phyloP scores from a whole-genome alignment of 805 yeast species.

The Cyberlindnera meyerae region DNA sequence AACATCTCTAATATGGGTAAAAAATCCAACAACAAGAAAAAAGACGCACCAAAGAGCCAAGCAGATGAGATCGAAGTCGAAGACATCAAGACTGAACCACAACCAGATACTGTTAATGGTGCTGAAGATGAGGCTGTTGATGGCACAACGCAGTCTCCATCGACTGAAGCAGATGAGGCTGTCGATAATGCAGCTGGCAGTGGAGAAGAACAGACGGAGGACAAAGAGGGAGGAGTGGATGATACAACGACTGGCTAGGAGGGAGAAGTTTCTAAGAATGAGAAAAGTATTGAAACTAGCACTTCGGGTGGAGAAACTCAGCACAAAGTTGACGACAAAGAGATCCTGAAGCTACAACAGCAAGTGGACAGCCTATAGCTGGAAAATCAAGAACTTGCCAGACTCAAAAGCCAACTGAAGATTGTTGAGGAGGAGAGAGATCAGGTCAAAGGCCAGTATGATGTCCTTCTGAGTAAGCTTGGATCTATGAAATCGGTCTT shows the following conservation, averaged over 20 bases:
- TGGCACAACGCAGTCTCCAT: constrained; percentile 8
- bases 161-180: constrained; percentile 9
- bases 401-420: no score
- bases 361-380: constrained; percentile 12
- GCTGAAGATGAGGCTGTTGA: constrained; percentile 3
- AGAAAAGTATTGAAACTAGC: constrained; percentile 6
- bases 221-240: constrained; percentile 8
- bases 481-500: constrained; percentile 73
- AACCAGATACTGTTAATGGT: constrained; percentile 6
- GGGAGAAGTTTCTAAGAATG: constrained; percentile 10
- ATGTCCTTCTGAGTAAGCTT: constrained; percentile 53
- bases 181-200: constrained; percentile 6
- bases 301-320: constrained; percentile 5
- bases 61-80: no score
- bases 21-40: constrained; percentile 19
- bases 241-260: constrained; percentile 1
- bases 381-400: constrained; percentile 7
- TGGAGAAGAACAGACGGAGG: constrained; percentile 8
- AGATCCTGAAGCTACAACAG: no score
- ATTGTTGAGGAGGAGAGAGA: constrained; percentile 47
- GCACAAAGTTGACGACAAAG: neutral
- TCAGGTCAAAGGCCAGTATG: constrained; percentile 54
- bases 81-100: no score
- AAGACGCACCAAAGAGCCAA: constrained; percentile 5
- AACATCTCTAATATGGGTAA: constrained; percentile 20